phyloP scores from a whole-genome alignment of 441 rosid genomes.

The Aquilaria agallochum region DNA sequence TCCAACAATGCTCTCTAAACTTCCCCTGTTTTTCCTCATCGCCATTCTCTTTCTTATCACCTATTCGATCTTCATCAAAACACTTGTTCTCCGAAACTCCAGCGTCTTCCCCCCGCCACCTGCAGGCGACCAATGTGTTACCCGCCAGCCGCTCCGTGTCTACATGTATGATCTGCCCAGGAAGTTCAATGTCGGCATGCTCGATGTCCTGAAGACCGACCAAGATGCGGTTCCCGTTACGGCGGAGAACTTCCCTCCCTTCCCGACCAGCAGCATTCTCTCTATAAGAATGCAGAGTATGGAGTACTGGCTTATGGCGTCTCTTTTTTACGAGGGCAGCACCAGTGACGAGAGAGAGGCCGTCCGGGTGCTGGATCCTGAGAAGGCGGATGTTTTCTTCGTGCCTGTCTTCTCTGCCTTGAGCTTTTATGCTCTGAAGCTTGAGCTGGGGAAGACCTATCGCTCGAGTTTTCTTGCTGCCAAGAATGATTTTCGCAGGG shows the following conservation, averaged over 20 bases:
- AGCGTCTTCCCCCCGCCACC: too few species aligned
- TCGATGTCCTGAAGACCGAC: too few species aligned
- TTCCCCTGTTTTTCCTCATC: too few species aligned
- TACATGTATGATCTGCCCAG: too few species aligned
- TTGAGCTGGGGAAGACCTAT: conserved; percentile 57
- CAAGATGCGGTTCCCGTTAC: conserved; percentile 26
- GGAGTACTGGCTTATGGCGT: conserved; percentile 93
- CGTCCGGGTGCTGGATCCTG: conserved; percentile 85
- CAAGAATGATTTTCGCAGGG: conserved; percentile 46
- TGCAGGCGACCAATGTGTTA: neutral
- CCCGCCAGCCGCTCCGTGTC: too few species aligned
- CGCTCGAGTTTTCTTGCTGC: too few species aligned
- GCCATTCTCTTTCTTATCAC: too few species aligned
- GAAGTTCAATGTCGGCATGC: too few species aligned
- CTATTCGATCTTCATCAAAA: too few species aligned
- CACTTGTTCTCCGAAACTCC: too few species aligned
- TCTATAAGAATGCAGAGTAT: conserved; percentile 67
- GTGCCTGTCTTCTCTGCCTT: conserved; percentile 86
- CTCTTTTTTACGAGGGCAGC: conserved; percentile 48
- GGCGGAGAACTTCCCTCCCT: conserved; percentile 50
- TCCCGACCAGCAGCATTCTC: conserved; percentile 49
- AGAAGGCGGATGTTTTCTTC: conserved; percentile 63
- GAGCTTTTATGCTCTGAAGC: conserved; percentile 44
- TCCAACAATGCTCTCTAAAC: too few species aligned
- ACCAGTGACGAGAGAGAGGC: conserved; percentile 40